These are phyloP conservation scores for Oryza glaberrima DNA, from an alignment of 176 grass and related monocot genomes.

Conservation along the genomic window DNA sequence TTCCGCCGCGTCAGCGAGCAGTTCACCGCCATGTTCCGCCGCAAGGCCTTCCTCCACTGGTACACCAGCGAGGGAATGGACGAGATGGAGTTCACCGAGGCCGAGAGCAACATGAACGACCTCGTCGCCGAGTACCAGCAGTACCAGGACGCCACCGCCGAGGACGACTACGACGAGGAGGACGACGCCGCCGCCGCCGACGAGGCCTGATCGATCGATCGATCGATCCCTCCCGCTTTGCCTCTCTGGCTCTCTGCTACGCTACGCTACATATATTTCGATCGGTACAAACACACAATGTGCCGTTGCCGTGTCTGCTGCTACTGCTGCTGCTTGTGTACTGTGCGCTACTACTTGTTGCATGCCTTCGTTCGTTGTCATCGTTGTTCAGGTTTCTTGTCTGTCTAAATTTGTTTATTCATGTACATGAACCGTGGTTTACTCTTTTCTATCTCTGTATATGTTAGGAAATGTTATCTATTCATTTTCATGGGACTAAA, in stretches of 20 bases:
- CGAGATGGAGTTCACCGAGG: slow-evolving; percentile 99
- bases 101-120: slow-evolving; percentile 99
- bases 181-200: slow-evolving; percentile 45
- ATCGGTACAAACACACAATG: background rate
- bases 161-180: slow-evolving; percentile 54
- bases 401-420: slow-evolving; percentile 13
- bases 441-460: slow-evolving; percentile 20
- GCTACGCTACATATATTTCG: background rate
- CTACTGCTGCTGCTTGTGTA: background rate
- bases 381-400: slow-evolving; percentile 4
- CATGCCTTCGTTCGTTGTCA: background rate
- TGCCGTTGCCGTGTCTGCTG: slow-evolving; percentile 13
- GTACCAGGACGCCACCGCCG: slow-evolving; percentile 89
- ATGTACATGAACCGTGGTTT: background rate
- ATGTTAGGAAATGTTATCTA: slow-evolving; percentile 25
- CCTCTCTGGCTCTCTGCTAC: background rate
- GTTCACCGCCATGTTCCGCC: slow-evolving; percentile 88
- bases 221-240: slow-evolving; percentile 13
- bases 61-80: slow-evolving; percentile 82
- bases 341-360: background rate
- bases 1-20: slow-evolving; percentile 88
- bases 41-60: slow-evolving; percentile 93
- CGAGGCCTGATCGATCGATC: slow-evolving; percentile 13
- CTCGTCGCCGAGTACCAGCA: slow-evolving; percentile 97
- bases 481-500: background rate